Conservation (phyloP, 2,329 filamentous ascomycete species). For the Ustulina deusta region DNA sequence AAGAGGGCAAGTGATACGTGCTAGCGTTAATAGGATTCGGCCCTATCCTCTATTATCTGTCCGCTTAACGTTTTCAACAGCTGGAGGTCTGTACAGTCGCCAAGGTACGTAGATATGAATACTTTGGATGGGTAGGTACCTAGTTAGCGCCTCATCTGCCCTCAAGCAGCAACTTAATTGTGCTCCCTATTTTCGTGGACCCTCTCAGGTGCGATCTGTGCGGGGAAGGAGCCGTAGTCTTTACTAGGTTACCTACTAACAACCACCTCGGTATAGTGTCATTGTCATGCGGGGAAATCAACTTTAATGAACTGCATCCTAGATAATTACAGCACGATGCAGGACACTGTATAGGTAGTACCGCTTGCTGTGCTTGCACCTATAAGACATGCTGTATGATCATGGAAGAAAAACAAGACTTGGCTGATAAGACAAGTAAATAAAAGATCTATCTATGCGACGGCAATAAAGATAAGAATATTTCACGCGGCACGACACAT, state of each 20-base stretch:
- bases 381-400: constrained; percentile 4
- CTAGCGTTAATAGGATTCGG: neutral
- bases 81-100: too few species aligned
- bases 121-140: neutral
- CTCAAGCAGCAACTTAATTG: neutral
- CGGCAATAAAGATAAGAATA: constrained; percentile 5
- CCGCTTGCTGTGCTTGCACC: neutral
- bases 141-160: neutral
- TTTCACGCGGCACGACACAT: constrained; percentile 41
- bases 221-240: constrained; percentile 33
- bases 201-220: constrained; percentile 6
- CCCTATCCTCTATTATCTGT: neutral
- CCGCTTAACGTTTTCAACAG: neutral
- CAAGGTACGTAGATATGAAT: too few species aligned
- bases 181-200: too few species aligned
- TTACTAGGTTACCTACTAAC: neutral
- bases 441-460: constrained; percentile 8
- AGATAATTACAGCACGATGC: constrained; percentile 16
- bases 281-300: constrained; percentile 25
- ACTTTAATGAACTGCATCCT: too few species aligned
- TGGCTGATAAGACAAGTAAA: neutral
- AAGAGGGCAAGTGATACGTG: neutral
- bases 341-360: neutral
- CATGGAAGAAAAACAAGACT: constrained; percentile 4
- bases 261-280: constrained; percentile 1